Conservation (phyloP, 78 protist genomes). For the Dictyostelium discoideum region DNA sequence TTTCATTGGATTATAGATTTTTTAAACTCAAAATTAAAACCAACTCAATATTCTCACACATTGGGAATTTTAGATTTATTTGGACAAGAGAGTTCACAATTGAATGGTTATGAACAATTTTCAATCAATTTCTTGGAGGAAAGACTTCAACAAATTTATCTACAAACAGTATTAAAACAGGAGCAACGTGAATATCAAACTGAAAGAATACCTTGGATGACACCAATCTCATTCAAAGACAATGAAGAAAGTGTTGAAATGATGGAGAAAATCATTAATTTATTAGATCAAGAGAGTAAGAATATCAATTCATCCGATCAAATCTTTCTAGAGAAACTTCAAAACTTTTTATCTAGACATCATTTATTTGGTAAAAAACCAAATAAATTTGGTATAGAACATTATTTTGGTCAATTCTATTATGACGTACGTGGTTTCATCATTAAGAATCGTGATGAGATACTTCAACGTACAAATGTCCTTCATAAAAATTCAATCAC, state of each 20-base stretch:
- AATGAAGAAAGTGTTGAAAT: conserved; percentile 70
- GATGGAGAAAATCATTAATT: conserved; percentile 70
- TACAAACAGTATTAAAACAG: conserved; percentile 80
- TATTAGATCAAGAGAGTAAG: conserved; percentile 61
- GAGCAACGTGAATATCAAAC: conserved; percentile 90
- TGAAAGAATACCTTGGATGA: conserved; percentile 64
- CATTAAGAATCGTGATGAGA: conserved; percentile 55
- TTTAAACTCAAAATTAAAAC: conserved; percentile 60
- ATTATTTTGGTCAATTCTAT: conserved; percentile 31
- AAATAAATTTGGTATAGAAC: conserved; percentile 52
- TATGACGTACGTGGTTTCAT: conserved; percentile 55
- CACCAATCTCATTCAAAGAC: conserved; percentile 46
- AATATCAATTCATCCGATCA: conserved; percentile 25
- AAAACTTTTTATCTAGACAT: conserved; percentile 28
- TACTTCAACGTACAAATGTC: not conserved
- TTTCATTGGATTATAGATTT: conserved; percentile 87
- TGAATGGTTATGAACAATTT: conserved; percentile 91
- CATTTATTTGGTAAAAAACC: not conserved
- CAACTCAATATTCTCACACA: not conserved
- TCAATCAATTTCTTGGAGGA: conserved; percentile 80
- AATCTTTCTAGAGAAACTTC: conserved; percentile 35
- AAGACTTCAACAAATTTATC: conserved; percentile 91
- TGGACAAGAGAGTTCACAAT: conserved; percentile 90
- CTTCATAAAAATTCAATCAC: conserved; percentile 20
- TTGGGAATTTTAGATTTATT: conserved; percentile 93